Conservation (phyloP, 257 asterid genomes). For the Paulownia fortunei region DNA sequence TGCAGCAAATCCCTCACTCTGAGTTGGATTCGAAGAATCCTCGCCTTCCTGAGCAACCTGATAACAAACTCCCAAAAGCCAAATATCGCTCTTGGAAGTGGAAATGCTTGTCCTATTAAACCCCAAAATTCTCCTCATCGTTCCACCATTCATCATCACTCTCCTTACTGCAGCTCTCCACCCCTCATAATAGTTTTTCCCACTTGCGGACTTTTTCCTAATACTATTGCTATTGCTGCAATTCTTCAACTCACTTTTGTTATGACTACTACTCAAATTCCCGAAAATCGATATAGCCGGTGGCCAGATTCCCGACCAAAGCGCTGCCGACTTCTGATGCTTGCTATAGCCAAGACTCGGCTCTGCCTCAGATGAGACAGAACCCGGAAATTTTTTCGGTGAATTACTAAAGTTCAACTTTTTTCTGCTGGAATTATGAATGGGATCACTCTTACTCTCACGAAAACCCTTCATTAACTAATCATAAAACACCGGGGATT, state of each 20-base stretch:
- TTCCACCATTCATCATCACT: slow-evolving; percentile 72
- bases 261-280: slow-evolving; percentile 27
- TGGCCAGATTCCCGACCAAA: slow-evolving; percentile 54
- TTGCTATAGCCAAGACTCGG: slow-evolving; percentile 40
- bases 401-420: slow-evolving; percentile 10
- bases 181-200: slow-evolving; percentile 57
- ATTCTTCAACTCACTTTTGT: slow-evolving; percentile 36
- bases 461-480: slow-evolving; percentile 59
- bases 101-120: slow-evolving; percentile 54
- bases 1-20: slow-evolving; percentile 84
- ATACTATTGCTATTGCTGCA: slow-evolving; percentile 25
- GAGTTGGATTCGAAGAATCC: slow-evolving; percentile 71
- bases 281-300: slow-evolving; percentile 38
- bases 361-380: slow-evolving; percentile 68
- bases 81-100: slow-evolving; percentile 73
- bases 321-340: slow-evolving; percentile 40
- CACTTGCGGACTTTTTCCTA: slow-evolving; percentile 45
- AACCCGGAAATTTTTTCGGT: slow-evolving; percentile 36
- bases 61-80: slow-evolving; percentile 93
- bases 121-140: slow-evolving; percentile 86
- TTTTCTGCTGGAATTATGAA: slow-evolving; percentile 32
- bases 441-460: slow-evolving; percentile 40
- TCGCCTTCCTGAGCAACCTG: slow-evolving; percentile 66
- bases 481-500: slow-evolving; percentile 20
- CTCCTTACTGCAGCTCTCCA: slow-evolving; percentile 81